Conservation (phyloP, 2,329 filamentous ascomycete genomes). For the Gaeumannomyces tritici region DNA sequence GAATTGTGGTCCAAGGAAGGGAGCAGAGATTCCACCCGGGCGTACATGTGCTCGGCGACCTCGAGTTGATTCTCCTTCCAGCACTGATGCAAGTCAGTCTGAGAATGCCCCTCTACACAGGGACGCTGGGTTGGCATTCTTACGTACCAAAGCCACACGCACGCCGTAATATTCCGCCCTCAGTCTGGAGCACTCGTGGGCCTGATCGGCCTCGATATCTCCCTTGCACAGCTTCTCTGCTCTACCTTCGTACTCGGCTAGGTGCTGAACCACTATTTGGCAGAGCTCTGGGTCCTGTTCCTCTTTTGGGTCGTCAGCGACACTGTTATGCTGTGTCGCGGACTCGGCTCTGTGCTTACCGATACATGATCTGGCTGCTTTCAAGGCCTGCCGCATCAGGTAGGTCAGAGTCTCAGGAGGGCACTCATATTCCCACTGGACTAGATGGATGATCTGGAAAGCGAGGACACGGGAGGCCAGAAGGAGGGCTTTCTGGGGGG, state of each 20-base stretch:
- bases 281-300: constrained; percentile 46
- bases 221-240: background rate
- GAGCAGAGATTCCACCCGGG: constrained; percentile 38
- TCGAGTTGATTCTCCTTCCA: constrained; percentile 67
- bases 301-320: constrained; percentile 24
- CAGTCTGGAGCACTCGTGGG: constrained; percentile 24
- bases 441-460: constrained; percentile 57
- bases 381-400: constrained; percentile 58
- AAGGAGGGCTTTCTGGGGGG: constrained; percentile 21
- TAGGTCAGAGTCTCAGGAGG: constrained; percentile 31
- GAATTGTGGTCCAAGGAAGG: constrained; percentile 33
- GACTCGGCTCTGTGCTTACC: constrained; percentile 25
- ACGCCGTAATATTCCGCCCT: constrained; percentile 56
- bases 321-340: background rate
- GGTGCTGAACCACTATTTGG: constrained; percentile 51
- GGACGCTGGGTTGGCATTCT: background rate
- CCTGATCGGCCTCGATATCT: constrained; percentile 16
- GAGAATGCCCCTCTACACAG: constrained; percentile 2
- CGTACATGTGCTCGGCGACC: constrained; percentile 70
- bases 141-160: constrained; percentile 54
- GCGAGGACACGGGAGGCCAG: constrained; percentile 42
- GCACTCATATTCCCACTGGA: constrained; percentile 24
- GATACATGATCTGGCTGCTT: constrained; percentile 53
- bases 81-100: constrained; percentile 28
- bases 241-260: constrained; percentile 37